Conservation (phyloP, 257 asterid species). For the Echites panduratus region DNA sequence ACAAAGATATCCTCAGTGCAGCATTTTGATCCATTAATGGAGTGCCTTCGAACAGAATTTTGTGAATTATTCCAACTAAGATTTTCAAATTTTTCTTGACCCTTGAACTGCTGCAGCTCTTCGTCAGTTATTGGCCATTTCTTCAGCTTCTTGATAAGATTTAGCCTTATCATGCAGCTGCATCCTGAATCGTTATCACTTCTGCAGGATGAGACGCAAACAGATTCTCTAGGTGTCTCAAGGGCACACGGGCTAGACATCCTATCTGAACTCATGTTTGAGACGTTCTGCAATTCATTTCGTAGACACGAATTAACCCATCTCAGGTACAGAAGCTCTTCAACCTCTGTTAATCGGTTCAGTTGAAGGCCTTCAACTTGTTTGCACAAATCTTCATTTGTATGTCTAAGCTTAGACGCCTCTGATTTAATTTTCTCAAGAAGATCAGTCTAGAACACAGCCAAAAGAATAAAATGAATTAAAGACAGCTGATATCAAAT, state of each 20-base stretch:
- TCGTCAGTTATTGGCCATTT: conserved; percentile 82
- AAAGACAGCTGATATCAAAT: not conserved
- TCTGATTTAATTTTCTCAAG: conserved; percentile 71
- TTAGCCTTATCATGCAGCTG: conserved; percentile 38
- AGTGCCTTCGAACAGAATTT: conserved; percentile 58
- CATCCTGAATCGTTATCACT: conserved; percentile 47
- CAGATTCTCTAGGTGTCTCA: conserved; percentile 51
- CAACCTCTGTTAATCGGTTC: conserved; percentile 84
- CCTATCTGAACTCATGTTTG: conserved; percentile 32
- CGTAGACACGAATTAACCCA: conserved; percentile 91
- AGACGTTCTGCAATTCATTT: conserved; percentile 54
- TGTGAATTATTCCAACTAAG: conserved; percentile 41
- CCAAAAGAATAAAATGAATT: not conserved
- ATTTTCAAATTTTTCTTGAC: conserved; percentile 25
- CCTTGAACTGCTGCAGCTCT: conserved; percentile 42
- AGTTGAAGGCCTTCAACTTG: conserved; percentile 95
- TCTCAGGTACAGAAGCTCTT: conserved; percentile 81
- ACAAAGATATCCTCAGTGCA: conserved; percentile 44
- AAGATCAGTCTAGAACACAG: conserved; percentile 37
- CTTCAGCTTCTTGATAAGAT: conserved; percentile 64
- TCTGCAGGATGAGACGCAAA: conserved; percentile 45
- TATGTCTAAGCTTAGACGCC: conserved; percentile 61
- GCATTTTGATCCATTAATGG: conserved; percentile 67
- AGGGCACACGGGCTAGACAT: conserved; percentile 35
- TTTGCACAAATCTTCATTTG: conserved; percentile 76